Conservation (phyloP, 2,329 filamentous ascomycete species). For the Fusarium pseudonygamai region DNA sequence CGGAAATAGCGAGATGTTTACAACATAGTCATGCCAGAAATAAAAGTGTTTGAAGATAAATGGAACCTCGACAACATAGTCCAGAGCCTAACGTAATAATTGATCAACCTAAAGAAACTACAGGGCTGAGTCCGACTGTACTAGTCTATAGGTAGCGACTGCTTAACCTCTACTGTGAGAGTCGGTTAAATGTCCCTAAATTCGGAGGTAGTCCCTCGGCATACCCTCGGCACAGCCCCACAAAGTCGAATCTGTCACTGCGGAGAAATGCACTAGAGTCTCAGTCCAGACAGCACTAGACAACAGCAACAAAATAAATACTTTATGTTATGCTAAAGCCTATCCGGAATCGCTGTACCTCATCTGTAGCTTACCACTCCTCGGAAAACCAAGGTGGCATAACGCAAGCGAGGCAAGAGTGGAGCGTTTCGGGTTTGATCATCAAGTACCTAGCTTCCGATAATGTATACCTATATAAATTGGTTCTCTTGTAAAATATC, state of each 20-base stretch:
- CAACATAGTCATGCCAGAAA: too few relatives aligned
- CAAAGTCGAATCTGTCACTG: not conserved
- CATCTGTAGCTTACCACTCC: fast-evolving
- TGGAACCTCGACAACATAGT: too few relatives aligned
- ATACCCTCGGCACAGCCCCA: not conserved
- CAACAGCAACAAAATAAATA: not conserved
- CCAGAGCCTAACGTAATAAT: too few relatives aligned
- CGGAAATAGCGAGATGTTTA: too few relatives aligned
- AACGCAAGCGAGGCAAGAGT: fast-evolving
- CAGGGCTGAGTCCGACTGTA: too few relatives aligned
- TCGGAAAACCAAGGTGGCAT: too few relatives aligned
- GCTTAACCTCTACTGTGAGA: too few relatives aligned
- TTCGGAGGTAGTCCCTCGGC: not conserved
- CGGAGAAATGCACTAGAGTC: not conserved
- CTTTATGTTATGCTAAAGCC: fast-evolving
- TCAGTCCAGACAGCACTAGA: fast-evolving
- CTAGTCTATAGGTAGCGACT: too few relatives aligned
- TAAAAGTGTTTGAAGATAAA: too few relatives aligned
- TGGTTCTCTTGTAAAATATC: fast-evolving
- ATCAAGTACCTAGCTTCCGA: not conserved
- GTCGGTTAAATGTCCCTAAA: fast-evolving
- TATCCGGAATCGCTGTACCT: not conserved
- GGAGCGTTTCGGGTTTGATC: not conserved
- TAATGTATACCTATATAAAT: not conserved
- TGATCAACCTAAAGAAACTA: too few relatives aligned